Percentiles rank a stretch among this genome's conserved stretches.
Conservation (phyloP, 257 asterid species). For the Agastache rugosa region DNA sequence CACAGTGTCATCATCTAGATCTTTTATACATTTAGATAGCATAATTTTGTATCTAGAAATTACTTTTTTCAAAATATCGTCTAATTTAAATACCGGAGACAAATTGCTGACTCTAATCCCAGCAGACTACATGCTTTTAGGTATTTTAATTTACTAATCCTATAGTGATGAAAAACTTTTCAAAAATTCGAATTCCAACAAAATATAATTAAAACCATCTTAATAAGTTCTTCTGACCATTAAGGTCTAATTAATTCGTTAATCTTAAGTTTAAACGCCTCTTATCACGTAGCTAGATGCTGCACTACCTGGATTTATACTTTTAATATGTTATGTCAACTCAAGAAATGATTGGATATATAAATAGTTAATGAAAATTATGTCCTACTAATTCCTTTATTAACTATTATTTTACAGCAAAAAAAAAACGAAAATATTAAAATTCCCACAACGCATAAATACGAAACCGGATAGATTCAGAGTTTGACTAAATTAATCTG, state of each 20-base stretch:
- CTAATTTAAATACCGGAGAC: too few species aligned
- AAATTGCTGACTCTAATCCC: not conserved
- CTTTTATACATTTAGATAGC: too few species aligned
- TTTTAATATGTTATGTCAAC: conserved; percentile 39
- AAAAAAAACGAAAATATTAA: conserved; percentile 27
- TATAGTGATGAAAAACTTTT: conserved; percentile 25
- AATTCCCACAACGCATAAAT: conserved; percentile 25
- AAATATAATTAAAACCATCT: conserved; percentile 1
- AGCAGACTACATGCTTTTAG: not conserved
- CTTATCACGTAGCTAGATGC: conserved; percentile 34
- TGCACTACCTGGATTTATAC: conserved; percentile 29
- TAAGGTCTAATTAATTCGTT: conserved; percentile 13
- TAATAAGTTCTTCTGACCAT: conserved; percentile 7
- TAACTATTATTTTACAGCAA: not conserved
- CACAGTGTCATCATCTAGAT: too few species aligned
- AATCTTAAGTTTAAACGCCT: not conserved
- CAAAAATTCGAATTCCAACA: conserved; percentile 6
- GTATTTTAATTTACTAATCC: not conserved
- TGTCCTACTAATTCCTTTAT: not conserved
- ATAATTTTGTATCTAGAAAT: too few species aligned
- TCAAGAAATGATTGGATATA: conserved; percentile 35
- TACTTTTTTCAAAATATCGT: too few species aligned
- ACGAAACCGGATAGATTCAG: conserved; percentile 48
- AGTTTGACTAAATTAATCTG: conserved; percentile 52
- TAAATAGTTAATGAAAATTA: conserved; percentile 3